Conservation (phyloP, 352 stramenopile genomes). For the Pythium plurisporium region DNA sequence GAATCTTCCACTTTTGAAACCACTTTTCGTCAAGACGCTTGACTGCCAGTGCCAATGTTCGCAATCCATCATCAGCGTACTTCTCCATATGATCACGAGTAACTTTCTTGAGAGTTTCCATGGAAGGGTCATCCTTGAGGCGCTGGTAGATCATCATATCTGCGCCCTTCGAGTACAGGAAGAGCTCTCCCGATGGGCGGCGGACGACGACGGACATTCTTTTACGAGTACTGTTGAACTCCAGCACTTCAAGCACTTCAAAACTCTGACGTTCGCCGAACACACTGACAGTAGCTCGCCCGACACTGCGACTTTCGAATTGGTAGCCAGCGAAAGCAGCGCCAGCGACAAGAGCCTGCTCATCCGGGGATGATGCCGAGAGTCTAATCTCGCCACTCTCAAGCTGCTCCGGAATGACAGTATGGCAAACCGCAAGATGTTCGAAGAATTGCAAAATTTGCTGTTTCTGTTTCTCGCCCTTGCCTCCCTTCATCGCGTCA, state of each 20-base stretch:
- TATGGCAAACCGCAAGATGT: conserved; percentile 91
- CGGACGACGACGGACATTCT: conserved; percentile 85
- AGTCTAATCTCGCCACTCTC: conserved; percentile 64
- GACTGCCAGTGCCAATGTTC: conserved; percentile 82
- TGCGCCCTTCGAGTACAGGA: conserved; percentile 35
- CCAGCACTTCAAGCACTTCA: conserved; percentile 91
- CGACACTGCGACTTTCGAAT: conserved; percentile 65
- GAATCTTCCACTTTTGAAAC: conserved; percentile 64
- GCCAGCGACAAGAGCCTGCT: conserved; percentile 78
- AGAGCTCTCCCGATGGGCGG: conserved; percentile 34
- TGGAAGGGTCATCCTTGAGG: conserved; percentile 44
- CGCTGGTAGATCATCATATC: conserved; percentile 16
- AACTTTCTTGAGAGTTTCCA: conserved; percentile 72
- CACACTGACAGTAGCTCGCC: conserved; percentile 19
- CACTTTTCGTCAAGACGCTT: conserved; percentile 49
- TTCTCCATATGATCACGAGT: conserved; percentile 53
- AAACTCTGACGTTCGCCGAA: conserved; percentile 30
- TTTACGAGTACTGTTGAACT: conserved; percentile 90
- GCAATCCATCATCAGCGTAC: conserved; percentile 84
- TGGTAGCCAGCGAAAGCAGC: conserved; percentile 87
- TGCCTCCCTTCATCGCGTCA: conserved; percentile 50
- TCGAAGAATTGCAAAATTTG: conserved; percentile 84
- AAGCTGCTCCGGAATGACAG: conserved; percentile 96
- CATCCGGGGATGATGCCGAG: conserved; percentile 88
- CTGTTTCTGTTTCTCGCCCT: conserved; percentile 38